Evolutionary conservation across 495 filamentous ascomycete species (phyloP).

Genomic region (Penicillium atrosanguineum): DNA sequence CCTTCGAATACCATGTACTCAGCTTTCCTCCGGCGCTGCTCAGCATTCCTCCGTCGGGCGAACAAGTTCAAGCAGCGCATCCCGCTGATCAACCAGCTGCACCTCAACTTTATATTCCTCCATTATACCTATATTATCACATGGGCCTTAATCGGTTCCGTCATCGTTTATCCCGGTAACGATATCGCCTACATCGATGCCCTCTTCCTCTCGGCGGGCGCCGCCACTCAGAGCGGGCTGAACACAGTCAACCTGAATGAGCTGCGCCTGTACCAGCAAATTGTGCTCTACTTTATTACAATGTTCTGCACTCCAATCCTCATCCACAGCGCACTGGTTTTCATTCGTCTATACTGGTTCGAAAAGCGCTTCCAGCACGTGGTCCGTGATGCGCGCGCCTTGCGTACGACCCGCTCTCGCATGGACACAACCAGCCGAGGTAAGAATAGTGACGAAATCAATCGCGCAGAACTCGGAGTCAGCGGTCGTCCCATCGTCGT

Average conservation of each 20-base stretch:
- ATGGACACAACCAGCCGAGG: constrained; percentile 54
- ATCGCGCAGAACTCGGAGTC: constrained; percentile 64
- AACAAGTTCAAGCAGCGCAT: constrained; percentile 25
- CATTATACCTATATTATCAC: constrained; percentile 84
- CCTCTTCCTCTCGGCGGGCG: constrained; percentile 76
- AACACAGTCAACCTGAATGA: constrained; percentile 81
- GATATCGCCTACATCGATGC: constrained; percentile 80
- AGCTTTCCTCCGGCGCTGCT: constrained; percentile 15
- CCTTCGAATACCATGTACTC: constrained; percentile 32
- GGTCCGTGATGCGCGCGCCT: constrained; percentile 55
- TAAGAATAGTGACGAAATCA: constrained; percentile 43
- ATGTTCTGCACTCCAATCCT: constrained; percentile 86
- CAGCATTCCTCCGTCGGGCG: constrained; percentile 21
- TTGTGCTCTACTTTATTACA: constrained; percentile 66
- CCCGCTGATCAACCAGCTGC: constrained; percentile 45
- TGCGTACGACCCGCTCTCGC: constrained; percentile 56
- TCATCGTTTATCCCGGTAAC: constrained; percentile 67
- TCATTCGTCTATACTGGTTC: constrained; percentile 94
- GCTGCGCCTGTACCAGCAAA: constrained; percentile 73
- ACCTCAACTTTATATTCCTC: constrained; percentile 80
- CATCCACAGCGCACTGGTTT: constrained; percentile 84
- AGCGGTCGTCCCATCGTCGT: constrained; percentile 71
- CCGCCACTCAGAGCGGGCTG: constrained; percentile 85
- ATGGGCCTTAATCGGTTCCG: constrained; percentile 65
- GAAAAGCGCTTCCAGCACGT: constrained; percentile 88